Evolutionary conservation across 139 green algal genomes (phyloP).

Genomic region (Chlorella sp.): DNA sequence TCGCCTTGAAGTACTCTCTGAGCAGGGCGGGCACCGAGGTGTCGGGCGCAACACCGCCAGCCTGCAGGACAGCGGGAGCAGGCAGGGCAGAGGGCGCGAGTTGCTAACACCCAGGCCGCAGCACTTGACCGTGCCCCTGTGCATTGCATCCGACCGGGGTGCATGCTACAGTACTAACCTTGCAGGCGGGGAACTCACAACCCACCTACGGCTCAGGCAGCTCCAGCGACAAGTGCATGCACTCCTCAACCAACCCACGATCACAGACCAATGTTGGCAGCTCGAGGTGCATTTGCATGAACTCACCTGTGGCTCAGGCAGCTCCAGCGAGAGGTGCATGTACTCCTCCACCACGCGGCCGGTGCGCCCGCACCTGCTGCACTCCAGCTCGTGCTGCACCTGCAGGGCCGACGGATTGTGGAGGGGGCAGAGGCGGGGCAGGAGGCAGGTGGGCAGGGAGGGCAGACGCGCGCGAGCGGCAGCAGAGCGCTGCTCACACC

Average conservation of each 20-base stretch:
- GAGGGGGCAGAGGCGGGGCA: too few relatives aligned
- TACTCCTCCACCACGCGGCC: slow-evolving; percentile 58
- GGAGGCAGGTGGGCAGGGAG: too few relatives aligned
- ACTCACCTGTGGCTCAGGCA: slow-evolving; percentile 41
- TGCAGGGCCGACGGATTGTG: too few relatives aligned
- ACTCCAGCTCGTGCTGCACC: slow-evolving; percentile 45
- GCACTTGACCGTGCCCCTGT: too few relatives aligned
- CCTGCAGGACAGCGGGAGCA: neutral
- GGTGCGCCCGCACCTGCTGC: slow-evolving; percentile 48
- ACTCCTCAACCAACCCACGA: slow-evolving; percentile 52
- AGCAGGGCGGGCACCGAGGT: slow-evolving; percentile 39
- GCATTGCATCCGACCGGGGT: too few relatives aligned
- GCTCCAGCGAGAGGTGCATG: slow-evolving; percentile 66
- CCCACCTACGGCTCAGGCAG: slow-evolving; percentile 41
- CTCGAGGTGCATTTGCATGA: slow-evolving; percentile 33
- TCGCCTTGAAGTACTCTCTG: slow-evolving; percentile 51
- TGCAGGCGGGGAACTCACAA: too few relatives aligned
- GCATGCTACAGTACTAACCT: too few relatives aligned
- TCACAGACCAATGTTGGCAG: slow-evolving; percentile 54
- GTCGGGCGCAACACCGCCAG: neutral
- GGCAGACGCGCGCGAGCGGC: too few relatives aligned
- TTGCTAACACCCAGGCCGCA: too few relatives aligned
- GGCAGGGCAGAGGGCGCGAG: too few relatives aligned
- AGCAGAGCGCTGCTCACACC: too few relatives aligned
- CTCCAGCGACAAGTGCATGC: slow-evolving; percentile 67